A percentile compares a stretch with the other conserved stretches of the same genome.
phyloP scores from a whole-genome alignment of 805 yeast species.

The Phaffomyces antillensis region DNA sequence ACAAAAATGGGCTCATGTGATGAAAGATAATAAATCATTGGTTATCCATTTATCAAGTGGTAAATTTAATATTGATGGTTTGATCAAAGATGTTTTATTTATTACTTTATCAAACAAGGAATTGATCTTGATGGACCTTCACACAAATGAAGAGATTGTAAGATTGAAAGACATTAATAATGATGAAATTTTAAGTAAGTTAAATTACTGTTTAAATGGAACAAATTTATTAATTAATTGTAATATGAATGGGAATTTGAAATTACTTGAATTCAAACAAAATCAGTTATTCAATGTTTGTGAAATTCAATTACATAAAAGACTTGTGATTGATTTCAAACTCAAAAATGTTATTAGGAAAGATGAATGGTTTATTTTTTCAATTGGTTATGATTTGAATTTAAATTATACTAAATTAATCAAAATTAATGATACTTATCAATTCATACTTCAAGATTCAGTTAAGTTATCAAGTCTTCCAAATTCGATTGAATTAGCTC shows the following conservation, averaged over 20 bases:
- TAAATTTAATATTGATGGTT: constrained; percentile 14
- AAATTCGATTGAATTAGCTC: constrained; percentile 38
- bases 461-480: constrained; percentile 43
- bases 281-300: constrained; percentile 3
- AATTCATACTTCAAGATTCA: background rate
- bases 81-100: constrained; percentile 10
- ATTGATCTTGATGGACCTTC: constrained; percentile 13
- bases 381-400: constrained; percentile 55
- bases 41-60: constrained; percentile 17
- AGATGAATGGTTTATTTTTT: constrained; percentile 33
- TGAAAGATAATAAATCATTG: constrained; percentile 8
- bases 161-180: constrained; percentile 3
- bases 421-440: constrained; percentile 6
- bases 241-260: constrained; percentile 47
- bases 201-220: constrained; percentile 25
- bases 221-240: constrained; percentile 29
- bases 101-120: constrained; percentile 16
- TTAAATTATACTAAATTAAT: constrained; percentile 31
- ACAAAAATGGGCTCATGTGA: background rate
- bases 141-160: constrained; percentile 1
- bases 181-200: constrained; percentile 27
- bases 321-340: constrained; percentile 32
- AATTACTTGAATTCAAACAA: constrained; percentile 17
- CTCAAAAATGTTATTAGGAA: constrained; percentile 3
- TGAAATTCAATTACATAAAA: constrained; percentile 29